A percentile compares a stretch with the other conserved stretches of the same genome.
These are phyloP conservation scores for Claviceps cyperi DNA, from an alignment of 2,329 filamentous ascomycete species.

Conservation along the genomic window DNA sequence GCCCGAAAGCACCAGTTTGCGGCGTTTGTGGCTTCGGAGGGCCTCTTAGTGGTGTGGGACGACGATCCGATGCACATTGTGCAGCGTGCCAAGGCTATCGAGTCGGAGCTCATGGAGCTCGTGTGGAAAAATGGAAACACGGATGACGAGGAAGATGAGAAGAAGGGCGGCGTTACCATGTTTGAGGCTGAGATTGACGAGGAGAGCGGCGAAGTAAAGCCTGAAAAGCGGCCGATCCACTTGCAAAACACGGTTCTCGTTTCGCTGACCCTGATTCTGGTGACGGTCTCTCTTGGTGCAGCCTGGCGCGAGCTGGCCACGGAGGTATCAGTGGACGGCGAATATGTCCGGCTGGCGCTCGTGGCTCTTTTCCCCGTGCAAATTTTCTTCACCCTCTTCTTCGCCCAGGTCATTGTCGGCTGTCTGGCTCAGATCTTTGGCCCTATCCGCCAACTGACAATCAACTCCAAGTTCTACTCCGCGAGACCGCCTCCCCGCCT, in stretches of 20 bases:
- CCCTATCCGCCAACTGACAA: conserved; percentile 55
- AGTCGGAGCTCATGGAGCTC: conserved; percentile 62
- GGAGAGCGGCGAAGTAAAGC: conserved; percentile 53
- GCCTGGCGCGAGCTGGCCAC: conserved; percentile 56
- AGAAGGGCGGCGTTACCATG: conserved; percentile 27
- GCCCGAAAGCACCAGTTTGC: conserved; percentile 70
- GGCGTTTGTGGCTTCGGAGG: conserved; percentile 59
- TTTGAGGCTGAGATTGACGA: conserved; percentile 48
- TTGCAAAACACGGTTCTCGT: conserved; percentile 58
- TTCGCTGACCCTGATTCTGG: conserved; percentile 48
- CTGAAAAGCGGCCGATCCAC: conserved; percentile 51
- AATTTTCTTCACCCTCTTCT: conserved; percentile 72
- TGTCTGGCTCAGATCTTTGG: conserved; percentile 64
- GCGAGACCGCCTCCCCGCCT: conserved; percentile 52
- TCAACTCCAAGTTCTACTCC: conserved; percentile 74
- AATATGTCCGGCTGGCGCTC: conserved; percentile 49
- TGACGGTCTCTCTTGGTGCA: conserved; percentile 52
- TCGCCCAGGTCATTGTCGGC: conserved; percentile 63
- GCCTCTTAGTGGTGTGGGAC: conserved; percentile 67
- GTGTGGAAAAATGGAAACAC: conserved; percentile 52
- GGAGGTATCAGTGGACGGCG: conserved; percentile 50
- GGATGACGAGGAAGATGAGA: conserved; percentile 38
- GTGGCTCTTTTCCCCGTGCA: conserved; percentile 54
- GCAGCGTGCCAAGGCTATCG: conserved; percentile 54
- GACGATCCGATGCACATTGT: conserved; percentile 62